Base-by-base conservation (phyloP, 2,329 filamentous ascomycete species). In the Rosellinia necatrix region DNA sequence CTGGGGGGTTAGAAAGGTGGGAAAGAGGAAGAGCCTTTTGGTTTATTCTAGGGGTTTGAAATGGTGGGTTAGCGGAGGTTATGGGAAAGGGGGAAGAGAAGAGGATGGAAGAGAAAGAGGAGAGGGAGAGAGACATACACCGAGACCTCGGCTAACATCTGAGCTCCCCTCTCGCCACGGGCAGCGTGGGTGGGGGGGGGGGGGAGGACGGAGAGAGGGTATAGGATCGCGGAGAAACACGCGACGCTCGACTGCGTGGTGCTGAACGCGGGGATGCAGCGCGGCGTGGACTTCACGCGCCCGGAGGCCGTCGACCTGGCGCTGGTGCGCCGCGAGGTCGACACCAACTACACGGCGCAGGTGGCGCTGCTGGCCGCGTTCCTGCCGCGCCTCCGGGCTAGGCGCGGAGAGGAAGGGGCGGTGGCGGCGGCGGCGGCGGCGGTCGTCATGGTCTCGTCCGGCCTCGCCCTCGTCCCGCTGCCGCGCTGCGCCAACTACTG, bases 201-300 rank as follows among this genome's bases (percentile, higher is more conserved):
- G 9, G 9, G 13, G 6, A 37, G 12, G 34, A 15, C 13, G 13
- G 34, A n/a, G 15, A 35, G 8, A 9, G 3, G 6, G 6, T 37
- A 19, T 27, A 76, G 74, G 9, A 72, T 77, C 49, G 70, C 66
- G 4, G 44, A 62, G 4, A 54, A 53, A 1, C 74, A 81, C 64
- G 79, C 82, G 0, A 70, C 76, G 24, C 76, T 86, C 24, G 82
- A 85, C 69, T 78, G 77, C 61, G 66, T 87, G 22, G 68, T 87
- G 51, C 70, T 86, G 47, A 86, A 85, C 65, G 78, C 83, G 0
- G 83, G 82, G 7, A 74, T 82, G 27, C 82, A 87, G 65, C 71
- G 73, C 24, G 66, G 64, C 1, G 68, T 81, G 37, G 71, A 81
- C 67, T 78, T 84, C 64, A 70, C 74, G 5, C 67, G 73, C 15